Percentiles rank a stretch among this genome's conserved stretches.
phyloP scores from a whole-genome alignment of 2,329 filamentous ascomycete genomes.

The Fusarium protoensiforme region DNA sequence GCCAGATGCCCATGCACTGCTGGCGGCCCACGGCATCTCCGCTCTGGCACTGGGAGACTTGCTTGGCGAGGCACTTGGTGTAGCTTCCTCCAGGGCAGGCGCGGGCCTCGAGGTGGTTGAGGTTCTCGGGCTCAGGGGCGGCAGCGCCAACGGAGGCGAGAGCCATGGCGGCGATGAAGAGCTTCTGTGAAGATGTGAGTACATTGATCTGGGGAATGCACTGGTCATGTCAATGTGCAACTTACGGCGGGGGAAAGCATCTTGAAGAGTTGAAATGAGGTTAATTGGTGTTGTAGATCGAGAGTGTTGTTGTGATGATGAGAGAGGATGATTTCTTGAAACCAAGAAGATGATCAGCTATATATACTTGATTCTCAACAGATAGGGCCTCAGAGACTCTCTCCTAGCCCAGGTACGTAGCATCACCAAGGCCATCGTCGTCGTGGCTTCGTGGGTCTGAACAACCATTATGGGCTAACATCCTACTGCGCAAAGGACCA shows the following conservation, averaged over 20 bases:
- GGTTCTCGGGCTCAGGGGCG: background rate
- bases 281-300: background rate
- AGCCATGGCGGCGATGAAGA: background rate
- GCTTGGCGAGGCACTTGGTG: background rate
- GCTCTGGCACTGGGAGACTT: background rate
- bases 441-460: background rate
- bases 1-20: background rate
- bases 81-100: background rate
- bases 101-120: background rate
- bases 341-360: background rate
- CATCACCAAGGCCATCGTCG: too few species aligned
- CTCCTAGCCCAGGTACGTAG: background rate
- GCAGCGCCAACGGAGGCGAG: background rate
- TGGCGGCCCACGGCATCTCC: background rate
- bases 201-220: background rate
- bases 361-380: background rate
- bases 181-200: background rate
- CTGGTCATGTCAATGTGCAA: background rate
- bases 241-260: slow-evolving; percentile 2
- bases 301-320: background rate
- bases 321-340: background rate
- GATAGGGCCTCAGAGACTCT: background rate
- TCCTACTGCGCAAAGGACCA: background rate
- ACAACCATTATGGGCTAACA: background rate
- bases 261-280: background rate